Conservation (phyloP, 352 stramenopile species). For the Phytophthora meadii region DNA sequence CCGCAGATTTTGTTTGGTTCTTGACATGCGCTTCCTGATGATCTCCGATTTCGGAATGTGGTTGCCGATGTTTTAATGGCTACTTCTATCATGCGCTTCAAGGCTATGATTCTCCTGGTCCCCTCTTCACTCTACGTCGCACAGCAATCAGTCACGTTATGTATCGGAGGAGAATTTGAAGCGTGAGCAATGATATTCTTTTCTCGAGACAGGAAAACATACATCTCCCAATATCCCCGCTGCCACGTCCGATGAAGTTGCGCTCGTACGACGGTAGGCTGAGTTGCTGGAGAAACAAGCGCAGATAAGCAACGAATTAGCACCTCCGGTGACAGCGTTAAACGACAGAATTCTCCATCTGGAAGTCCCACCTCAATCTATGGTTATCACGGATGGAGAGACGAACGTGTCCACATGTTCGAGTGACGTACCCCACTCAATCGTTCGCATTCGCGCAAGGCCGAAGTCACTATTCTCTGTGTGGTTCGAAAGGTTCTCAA, state of each 20-base stretch:
- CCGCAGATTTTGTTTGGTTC: background rate
- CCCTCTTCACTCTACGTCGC: slow-evolving; percentile 2
- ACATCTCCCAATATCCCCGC: background rate
- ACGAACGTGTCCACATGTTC: background rate
- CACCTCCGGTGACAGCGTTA: background rate
- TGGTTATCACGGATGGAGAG: background rate
- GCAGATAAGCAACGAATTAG: background rate
- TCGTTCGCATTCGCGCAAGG: background rate
- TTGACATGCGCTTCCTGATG: background rate
- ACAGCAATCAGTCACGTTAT: background rate
- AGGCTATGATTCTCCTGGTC: background rate
- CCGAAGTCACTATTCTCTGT: background rate
- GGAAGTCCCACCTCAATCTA: background rate
- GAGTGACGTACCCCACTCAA: background rate
- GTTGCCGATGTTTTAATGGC: slow-evolving; percentile 12
- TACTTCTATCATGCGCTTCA: slow-evolving; percentile 1
- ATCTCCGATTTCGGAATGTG: slow-evolving; percentile 1
- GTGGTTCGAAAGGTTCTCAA: slow-evolving; percentile 7
- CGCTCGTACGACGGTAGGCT: background rate
- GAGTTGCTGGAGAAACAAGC: background rate
- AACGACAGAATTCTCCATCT: background rate
- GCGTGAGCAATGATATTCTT: background rate
- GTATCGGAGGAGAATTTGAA: background rate
- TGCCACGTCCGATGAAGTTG: background rate
- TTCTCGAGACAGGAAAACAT: background rate